phyloP scores from a whole-genome alignment of 371 early-diverging fungal genomes.

The Mortierella sp. region DNA sequence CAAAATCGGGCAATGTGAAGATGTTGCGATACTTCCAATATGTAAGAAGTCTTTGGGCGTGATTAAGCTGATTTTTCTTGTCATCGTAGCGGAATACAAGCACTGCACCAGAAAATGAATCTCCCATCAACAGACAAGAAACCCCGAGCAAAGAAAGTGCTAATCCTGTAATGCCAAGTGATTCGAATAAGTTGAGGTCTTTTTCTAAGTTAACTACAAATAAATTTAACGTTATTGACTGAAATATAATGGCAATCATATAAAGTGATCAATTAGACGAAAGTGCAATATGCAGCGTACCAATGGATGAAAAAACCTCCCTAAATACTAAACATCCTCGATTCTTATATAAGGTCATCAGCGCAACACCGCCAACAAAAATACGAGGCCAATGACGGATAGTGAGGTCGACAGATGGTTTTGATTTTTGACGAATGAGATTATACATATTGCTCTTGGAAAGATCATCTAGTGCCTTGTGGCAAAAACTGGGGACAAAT shows the following conservation, averaged over 20 bases:
- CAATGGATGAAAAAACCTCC: neutral
- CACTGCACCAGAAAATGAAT: constrained; percentile 15
- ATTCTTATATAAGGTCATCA: constrained; percentile 4
- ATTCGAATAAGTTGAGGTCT: constrained; percentile 7
- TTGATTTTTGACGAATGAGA: neutral
- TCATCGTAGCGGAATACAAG: constrained; percentile 14
- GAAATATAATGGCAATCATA: constrained; percentile 14
- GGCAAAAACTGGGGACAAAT: constrained; percentile 6
- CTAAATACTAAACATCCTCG: constrained; percentile 1
- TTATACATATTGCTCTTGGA: constrained; percentile 6
- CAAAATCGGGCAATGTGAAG: constrained; percentile 10
- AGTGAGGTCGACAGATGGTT: constrained; percentile 4
- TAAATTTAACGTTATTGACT: constrained; percentile 13
- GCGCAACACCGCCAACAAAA: constrained; percentile 4
- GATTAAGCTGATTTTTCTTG: constrained; percentile 16
- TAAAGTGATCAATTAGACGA: constrained; percentile 7
- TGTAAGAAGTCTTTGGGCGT: constrained; percentile 17
- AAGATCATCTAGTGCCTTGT: constrained; percentile 3
- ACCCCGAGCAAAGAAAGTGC: constrained; percentile 8
- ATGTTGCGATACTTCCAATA: constrained; percentile 15
- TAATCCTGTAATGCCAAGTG: constrained; percentile 11
- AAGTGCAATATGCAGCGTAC: constrained; percentile 9
- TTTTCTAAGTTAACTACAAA: constrained; percentile 8
- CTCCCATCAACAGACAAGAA: constrained; percentile 13
- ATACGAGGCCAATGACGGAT: constrained; percentile 8